Evolutionary conservation across 2,329 filamentous ascomycete species (phyloP).

Genomic region (Verruconis gallopava): DNA sequence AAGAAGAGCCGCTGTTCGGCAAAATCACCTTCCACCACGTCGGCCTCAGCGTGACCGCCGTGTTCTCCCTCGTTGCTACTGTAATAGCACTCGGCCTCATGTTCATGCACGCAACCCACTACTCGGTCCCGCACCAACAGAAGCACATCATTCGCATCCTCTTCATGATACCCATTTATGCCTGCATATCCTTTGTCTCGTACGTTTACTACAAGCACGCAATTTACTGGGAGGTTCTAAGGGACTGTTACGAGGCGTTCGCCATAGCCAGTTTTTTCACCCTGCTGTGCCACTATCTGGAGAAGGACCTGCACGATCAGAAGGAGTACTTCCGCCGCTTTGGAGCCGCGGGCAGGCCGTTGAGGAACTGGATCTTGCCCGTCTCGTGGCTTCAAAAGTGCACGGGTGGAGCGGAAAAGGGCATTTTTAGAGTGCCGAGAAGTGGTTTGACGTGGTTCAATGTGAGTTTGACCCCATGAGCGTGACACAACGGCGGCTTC

Average conservation of each 20-base stretch:
- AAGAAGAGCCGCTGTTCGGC: conserved; percentile 39
- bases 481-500: too few species aligned
- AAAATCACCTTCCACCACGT: conserved; percentile 44
- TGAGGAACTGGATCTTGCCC: conserved; percentile 57
- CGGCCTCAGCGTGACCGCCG: conserved; percentile 39
- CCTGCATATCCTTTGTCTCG: conserved; percentile 59
- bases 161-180: conserved; percentile 76
- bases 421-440: conserved; percentile 58
- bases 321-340: conserved; percentile 68
- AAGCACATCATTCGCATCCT: conserved; percentile 72
- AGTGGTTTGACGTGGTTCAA: conserved; percentile 89
- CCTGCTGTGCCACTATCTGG: conserved; percentile 68
- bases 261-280: conserved; percentile 80
- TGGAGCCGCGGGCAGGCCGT: conserved; percentile 33
- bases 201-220: conserved; percentile 63
- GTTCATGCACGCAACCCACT: conserved; percentile 45
- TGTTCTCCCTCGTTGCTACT: conserved; percentile 40
- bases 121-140: conserved; percentile 46
- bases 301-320: conserved; percentile 63
- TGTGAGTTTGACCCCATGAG: conserved; percentile 25
- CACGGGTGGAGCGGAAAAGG: conserved; percentile 51
- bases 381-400: conserved; percentile 57
- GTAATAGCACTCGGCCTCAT: conserved; percentile 41
- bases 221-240: conserved; percentile 68
- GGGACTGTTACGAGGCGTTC: conserved; percentile 82